Conservation (phyloP, 2,329 filamentous ascomycete genomes). For the Apiospora marii region DNA sequence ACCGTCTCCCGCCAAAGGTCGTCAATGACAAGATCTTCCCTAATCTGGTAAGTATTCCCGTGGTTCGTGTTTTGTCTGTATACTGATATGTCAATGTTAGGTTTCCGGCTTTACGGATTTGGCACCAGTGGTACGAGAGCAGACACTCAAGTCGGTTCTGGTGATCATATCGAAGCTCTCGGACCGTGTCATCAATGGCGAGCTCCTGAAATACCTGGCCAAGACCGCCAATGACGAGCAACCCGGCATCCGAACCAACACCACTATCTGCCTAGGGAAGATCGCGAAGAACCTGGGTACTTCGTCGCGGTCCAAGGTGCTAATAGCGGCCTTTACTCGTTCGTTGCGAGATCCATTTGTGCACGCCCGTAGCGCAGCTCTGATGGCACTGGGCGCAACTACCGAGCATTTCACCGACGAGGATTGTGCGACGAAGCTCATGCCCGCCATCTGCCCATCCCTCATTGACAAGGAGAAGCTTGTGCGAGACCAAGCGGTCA, state of each 20-base stretch:
- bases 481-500: conserved; percentile 88
- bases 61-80: background rate
- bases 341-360: conserved; percentile 93
- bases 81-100: conserved; percentile 48
- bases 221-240: conserved; percentile 98
- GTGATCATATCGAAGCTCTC: conserved; percentile 88
- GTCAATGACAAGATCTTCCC: conserved; percentile 98
- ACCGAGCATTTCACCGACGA: conserved; percentile 87
- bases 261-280: conserved; percentile 95
- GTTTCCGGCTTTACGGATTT: conserved; percentile 94
- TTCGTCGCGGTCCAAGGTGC: conserved; percentile 83
- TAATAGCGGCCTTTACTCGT: conserved; percentile 90
- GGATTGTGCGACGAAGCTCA: conserved; percentile 82
- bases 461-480: conserved; percentile 96
- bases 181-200: conserved; percentile 91
- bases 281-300: conserved; percentile 88
- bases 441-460: conserved; percentile 84
- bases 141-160: conserved; percentile 93
- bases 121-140: conserved; percentile 90
- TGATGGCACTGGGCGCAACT: conserved; percentile 87
- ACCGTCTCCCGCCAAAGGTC: conserved; percentile 83
- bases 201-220: conserved; percentile 87
- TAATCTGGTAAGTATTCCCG: conserved; percentile 69
- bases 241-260: conserved; percentile 96
- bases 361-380: conserved; percentile 87